Conservation (phyloP, 169 alveolate species). For the Cyclospora cayetanensis region DNA sequence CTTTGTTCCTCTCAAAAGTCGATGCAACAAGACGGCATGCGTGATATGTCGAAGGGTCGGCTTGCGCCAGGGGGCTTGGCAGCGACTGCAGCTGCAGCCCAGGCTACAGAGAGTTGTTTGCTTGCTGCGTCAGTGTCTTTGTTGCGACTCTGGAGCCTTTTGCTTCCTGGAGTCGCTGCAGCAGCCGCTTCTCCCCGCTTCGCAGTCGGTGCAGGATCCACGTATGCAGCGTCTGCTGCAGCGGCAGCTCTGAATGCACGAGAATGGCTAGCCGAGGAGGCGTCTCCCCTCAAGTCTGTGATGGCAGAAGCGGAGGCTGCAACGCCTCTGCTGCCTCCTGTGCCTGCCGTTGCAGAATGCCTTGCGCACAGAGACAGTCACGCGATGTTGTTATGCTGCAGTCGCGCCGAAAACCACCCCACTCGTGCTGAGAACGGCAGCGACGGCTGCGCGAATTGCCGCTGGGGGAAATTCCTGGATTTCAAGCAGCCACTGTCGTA, state of each 20-base stretch:
- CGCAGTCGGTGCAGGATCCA: not conserved
- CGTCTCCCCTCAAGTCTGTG: not conserved
- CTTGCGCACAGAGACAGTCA: constrained; percentile 3
- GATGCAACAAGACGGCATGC: too few relatives aligned
- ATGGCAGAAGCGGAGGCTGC: constrained; percentile 39
- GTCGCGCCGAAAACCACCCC: not conserved
- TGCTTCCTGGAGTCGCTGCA: constrained; percentile 43
- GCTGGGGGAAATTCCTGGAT: not conserved
- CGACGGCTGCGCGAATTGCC: not conserved
- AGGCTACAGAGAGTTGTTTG: constrained; percentile 19
- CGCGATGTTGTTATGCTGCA: not conserved
- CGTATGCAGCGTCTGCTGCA: constrained; percentile 42
- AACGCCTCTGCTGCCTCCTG: constrained; percentile 50
- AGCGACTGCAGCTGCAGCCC: constrained; percentile 32
- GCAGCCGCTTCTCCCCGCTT: not conserved
- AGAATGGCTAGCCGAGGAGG: not conserved
- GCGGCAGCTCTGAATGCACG: constrained; percentile 41
- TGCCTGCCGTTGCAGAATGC: constrained; percentile 18
- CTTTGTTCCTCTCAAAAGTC: too few relatives aligned
- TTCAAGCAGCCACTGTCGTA: not conserved
- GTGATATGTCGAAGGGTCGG: too few relatives aligned
- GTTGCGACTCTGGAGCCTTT: constrained; percentile 32
- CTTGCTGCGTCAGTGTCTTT: not conserved
- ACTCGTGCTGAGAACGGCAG: not conserved
- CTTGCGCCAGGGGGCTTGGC: not conserved